phyloP scores from a whole-genome alignment of 2,329 filamentous ascomycete genomes.

The Aspergillus chevalieri region DNA sequence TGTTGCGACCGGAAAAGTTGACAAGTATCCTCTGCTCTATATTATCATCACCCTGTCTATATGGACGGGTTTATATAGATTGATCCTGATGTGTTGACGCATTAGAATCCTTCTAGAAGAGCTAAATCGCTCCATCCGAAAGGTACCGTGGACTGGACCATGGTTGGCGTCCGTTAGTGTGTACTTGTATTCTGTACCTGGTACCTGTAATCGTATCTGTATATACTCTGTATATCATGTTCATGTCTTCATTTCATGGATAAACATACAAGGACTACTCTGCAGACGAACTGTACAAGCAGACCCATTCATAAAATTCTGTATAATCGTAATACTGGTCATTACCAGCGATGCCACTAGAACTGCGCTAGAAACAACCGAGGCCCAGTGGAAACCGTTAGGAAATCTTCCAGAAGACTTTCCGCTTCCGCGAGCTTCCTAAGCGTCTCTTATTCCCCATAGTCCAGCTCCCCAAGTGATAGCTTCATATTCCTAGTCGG shows the following conservation, averaged over 20 bases:
- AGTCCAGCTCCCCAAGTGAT: not conserved
- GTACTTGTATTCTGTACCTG: not conserved
- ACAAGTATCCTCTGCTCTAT: too few species aligned
- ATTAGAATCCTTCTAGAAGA: not conserved
- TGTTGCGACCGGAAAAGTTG: too few species aligned
- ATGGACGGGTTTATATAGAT: too few species aligned
- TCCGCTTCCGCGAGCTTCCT: too few species aligned
- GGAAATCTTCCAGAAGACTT: not conserved
- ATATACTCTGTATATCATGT: too few species aligned
- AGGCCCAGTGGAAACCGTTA: conserved; percentile 8
- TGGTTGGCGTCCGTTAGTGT: not conserved
- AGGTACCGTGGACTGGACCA: conserved; percentile 3
- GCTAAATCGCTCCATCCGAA: not conserved
- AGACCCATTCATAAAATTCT: too few species aligned
- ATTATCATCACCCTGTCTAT: too few species aligned
- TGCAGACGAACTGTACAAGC: too few species aligned
- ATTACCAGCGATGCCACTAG: conserved; percentile 9
- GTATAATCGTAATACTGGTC: not conserved
- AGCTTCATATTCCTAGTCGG: not conserved
- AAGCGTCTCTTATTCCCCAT: not conserved
- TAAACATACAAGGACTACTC: too few species aligned
- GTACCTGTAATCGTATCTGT: too few species aligned
- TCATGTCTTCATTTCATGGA: too few species aligned
- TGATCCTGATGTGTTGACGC: too few species aligned
- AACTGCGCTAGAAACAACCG: conserved; percentile 13